A percentile compares a stretch with the other conserved stretches of the same genome.
These are phyloP conservation scores for Ascochyta pisi DNA, from an alignment of 2,329 filamentous ascomycete genomes.

Conservation along the genomic window DNA sequence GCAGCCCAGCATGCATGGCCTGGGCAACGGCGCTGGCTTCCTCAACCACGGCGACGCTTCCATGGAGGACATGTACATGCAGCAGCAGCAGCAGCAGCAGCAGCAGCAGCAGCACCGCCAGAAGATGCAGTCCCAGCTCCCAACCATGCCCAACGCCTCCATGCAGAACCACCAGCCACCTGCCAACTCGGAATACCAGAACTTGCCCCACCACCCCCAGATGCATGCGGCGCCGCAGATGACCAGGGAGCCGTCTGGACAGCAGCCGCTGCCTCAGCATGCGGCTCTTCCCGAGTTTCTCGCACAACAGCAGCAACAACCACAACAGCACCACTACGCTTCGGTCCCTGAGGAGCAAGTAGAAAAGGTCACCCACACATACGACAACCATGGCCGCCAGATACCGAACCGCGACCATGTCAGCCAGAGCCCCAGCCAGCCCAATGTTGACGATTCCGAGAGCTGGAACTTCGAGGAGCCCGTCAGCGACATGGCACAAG, in stretches of 20 bases:
- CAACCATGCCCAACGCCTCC: conserved; percentile 46
- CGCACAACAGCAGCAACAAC: conserved; percentile 42
- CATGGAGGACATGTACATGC: conserved; percentile 66
- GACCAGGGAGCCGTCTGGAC: conserved; percentile 53
- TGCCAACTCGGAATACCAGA: conserved; percentile 51
- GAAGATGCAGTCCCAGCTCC: conserved; percentile 56
- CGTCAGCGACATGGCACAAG: conserved; percentile 63
- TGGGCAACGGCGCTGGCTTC: conserved; percentile 50
- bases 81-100: conserved; percentile 29
- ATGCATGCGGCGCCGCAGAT: conserved; percentile 53
- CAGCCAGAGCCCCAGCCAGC: conserved; percentile 41
- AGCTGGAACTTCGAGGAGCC: conserved; percentile 94
- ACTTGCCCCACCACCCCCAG: conserved; percentile 46
- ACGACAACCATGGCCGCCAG: conserved; percentile 64
- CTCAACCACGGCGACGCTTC: conserved; percentile 60
- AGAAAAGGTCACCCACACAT: conserved; percentile 65
- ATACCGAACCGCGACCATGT: conserved; percentile 55
- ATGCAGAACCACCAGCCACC: conserved; percentile 68
- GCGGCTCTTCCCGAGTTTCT: conserved; percentile 43
- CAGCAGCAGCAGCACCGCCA: conserved; percentile 60
- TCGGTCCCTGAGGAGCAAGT: conserved; percentile 61
- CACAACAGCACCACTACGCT: conserved; percentile 49
- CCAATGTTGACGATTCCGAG: conserved; percentile 64
- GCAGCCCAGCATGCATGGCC: conserved; percentile 48
- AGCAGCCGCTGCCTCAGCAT: conserved; percentile 51